Evolutionary conservation across 805 yeast genomes (phyloP), one percentile per base, ranked within the genome.

Genomic region (Peterozyma toletana): DNA sequence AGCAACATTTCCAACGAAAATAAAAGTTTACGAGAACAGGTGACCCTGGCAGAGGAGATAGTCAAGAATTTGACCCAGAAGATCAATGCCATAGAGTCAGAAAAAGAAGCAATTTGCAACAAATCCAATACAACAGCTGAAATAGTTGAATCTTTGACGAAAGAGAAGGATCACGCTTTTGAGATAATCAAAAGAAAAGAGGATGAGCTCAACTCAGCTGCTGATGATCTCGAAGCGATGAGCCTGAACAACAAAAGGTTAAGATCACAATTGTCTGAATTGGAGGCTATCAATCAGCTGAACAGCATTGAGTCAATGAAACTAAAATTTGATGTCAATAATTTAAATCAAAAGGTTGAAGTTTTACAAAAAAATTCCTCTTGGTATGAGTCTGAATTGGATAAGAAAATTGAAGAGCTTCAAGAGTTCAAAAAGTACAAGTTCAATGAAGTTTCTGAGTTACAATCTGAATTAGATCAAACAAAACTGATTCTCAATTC

Each of bases 171-270:
- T 17, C 50, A 54, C 5, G 60, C 64, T 1, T 51, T 63, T 39
- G 67, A 67, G 35, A 44, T 67, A 37, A 43, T 70, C 10, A 64
- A 60, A 40, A 53, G 55, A 35, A 68, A 66, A 46, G 70, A 67
- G 45, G 58, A 57, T 33, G 67, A 68, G 42, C 49, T 64, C 11
- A 56, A 54, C 5, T 56, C 53, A 9, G 50, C 67, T 6, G 59
- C 59, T 31, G 74, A 67, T 43, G 78, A 76, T 42, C 42, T 73
- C 5, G 67, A 64, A 18, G 57, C 65, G n/a, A 50, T 68, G 14
- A 60, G 67, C 15, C 58, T 62, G 33, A 64, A 60, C 41, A 75
- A 67, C 46, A 67, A 63, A 14, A 60, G 71, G 59, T 53, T 75
- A 3, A 69, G 76, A 35, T 48, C 59, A 3, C 68, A 70, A 44